phyloP scores from a whole-genome alignment of 2,329 filamentous ascomycete species.

The Ascochyta pisi region DNA sequence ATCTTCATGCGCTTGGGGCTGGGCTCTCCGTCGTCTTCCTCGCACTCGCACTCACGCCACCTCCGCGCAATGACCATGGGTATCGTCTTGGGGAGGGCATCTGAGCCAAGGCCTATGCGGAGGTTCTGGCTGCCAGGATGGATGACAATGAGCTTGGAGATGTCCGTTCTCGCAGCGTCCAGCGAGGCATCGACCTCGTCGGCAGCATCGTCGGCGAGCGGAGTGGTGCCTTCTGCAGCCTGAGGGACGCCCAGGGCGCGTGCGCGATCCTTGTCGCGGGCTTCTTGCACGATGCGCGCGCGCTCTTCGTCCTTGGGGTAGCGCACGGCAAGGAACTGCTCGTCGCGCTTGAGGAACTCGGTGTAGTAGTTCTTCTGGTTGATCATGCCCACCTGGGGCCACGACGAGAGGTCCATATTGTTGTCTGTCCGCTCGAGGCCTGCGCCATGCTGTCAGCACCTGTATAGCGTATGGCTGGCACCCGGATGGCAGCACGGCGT shows the following conservation, averaged over 20 bases:
- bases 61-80: constrained; percentile 90
- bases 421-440: constrained; percentile 97
- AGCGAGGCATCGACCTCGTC: constrained; percentile 39
- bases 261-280: constrained; percentile 86
- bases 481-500: not conserved
- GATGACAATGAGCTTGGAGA: constrained; percentile 92
- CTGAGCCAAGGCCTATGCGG: constrained; percentile 92
- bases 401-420: constrained; percentile 93
- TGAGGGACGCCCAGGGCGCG: constrained; percentile 74
- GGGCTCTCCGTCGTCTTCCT: constrained; percentile 81
- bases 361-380: constrained; percentile 98
- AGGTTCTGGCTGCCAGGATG: constrained; percentile 96
- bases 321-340: constrained; percentile 89
- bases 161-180: constrained; percentile 60
- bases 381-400: constrained; percentile 91
- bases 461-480: no score
- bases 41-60: constrained; percentile 79
- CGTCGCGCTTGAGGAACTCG: constrained; percentile 97
- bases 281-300: constrained; percentile 82
- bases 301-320: constrained; percentile 86
- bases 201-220: constrained; percentile 37
- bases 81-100: constrained; percentile 91
- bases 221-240: constrained; percentile 31
- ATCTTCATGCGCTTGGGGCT: constrained; percentile 70
- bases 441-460: constrained; percentile 50